A percentile compares a stretch with the other conserved stretches of the same genome.
These are phyloP conservation scores for Citrus trifoliata DNA, from an alignment of 345 rosid species.

Conservation along the genomic window DNA sequence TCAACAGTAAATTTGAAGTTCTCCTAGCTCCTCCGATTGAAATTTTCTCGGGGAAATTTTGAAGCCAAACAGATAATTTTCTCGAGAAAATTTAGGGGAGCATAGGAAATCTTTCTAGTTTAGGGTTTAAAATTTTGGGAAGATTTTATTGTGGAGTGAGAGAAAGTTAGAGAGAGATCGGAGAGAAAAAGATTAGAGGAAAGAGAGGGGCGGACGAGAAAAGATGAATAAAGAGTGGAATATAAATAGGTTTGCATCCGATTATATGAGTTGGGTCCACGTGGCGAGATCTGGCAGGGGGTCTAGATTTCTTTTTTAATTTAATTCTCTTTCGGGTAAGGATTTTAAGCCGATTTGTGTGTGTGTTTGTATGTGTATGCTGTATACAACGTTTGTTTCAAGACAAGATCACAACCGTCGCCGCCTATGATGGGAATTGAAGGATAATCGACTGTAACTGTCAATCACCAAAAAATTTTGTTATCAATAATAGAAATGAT, in stretches of 20 bases:
- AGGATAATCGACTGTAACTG: too few relatives aligned
- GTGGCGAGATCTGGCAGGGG: slow-evolving; percentile 53
- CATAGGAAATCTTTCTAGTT: not conserved
- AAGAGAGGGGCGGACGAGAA: slow-evolving; percentile 49
- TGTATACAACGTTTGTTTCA: not conserved
- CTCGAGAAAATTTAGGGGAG: slow-evolving; percentile 5
- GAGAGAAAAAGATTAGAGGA: slow-evolving; percentile 16
- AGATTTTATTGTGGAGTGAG: slow-evolving; percentile 16
- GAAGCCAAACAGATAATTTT: slow-evolving; percentile 8
- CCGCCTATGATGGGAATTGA: not conserved
- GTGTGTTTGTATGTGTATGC: not conserved
- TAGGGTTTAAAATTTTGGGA: slow-evolving; percentile 23
- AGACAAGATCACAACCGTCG: not conserved
- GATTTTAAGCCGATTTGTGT: not conserved
- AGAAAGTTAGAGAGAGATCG: slow-evolving; percentile 21
- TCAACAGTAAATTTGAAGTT: slow-evolving; percentile 3
- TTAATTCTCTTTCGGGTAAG: not conserved
- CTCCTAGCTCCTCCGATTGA: slow-evolving; percentile 15
- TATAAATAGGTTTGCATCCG: slow-evolving; percentile 99
- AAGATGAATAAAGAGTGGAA: slow-evolving; percentile 58
- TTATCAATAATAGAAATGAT: too few relatives aligned
- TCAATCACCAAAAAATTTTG: too few relatives aligned
- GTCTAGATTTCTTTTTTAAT: not conserved
- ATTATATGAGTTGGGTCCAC: slow-evolving; percentile 45
- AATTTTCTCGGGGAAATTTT: slow-evolving; percentile 1